Conservation (phyloP, 2,329 filamentous ascomycete genomes). For the Scopulariopsis brevicaulis region DNA sequence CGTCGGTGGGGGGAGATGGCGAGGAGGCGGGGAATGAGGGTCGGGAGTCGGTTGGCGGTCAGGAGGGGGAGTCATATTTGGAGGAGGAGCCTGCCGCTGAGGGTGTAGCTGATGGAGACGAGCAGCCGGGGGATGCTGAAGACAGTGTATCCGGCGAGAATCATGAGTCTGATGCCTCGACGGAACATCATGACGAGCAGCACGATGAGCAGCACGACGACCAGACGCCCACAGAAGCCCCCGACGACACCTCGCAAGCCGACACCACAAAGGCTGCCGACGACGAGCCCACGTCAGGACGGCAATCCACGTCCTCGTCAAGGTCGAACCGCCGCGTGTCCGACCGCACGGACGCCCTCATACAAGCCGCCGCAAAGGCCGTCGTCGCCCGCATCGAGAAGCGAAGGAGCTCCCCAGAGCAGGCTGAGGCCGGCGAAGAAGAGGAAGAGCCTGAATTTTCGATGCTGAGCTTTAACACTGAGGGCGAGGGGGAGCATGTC, state of each 20-base stretch:
- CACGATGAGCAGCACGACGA: neutral
- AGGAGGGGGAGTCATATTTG: neutral
- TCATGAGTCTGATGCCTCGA: neutral
- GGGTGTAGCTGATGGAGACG: neutral
- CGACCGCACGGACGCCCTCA: slow-evolving; percentile 35
- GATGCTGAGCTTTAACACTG: neutral
- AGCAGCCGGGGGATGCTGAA: neutral
- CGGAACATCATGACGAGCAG: neutral
- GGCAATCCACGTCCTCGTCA: neutral
- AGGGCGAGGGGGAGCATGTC: neutral
- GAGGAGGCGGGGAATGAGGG: neutral
- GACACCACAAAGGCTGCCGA: neutral
- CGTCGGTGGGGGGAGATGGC: neutral
- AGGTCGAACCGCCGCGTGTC: slow-evolving; percentile 22
- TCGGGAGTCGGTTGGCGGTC: neutral
- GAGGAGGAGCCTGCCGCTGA: neutral
- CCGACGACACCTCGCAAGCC: neutral
- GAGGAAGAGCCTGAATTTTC: slow-evolving; percentile 2
- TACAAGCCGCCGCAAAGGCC: slow-evolving; percentile 38
- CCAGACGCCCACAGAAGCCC: neutral
- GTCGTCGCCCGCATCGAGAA: slow-evolving; percentile 35
- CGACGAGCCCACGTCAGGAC: neutral
- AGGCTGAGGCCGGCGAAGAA: slow-evolving; percentile 16
- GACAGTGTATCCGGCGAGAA: neutral
- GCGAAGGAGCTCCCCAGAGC: slow-evolving; percentile 4